Evolutionary conservation across 2,329 filamentous ascomycete genomes (phyloP).

Genomic region (Aureobasidium uvarum): DNA sequence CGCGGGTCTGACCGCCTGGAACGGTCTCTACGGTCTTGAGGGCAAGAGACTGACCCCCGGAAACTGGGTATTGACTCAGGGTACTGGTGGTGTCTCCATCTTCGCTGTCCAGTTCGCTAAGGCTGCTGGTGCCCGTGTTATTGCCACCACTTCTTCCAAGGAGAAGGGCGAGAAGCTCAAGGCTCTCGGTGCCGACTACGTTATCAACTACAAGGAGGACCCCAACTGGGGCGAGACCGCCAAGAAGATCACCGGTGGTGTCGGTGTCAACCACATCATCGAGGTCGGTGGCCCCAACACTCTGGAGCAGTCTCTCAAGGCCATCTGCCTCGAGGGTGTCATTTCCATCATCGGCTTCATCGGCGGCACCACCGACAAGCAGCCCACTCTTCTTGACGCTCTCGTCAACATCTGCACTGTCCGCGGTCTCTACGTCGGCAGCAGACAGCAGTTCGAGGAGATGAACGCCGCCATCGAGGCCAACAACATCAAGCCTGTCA

Average conservation of each 20-base stretch:
- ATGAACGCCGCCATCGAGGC: constrained; percentile 60
- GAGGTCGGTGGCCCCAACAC: constrained; percentile 67
- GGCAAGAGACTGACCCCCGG: constrained; percentile 41
- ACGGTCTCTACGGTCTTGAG: constrained; percentile 52
- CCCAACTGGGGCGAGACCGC: constrained; percentile 56
- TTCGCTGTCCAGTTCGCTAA: constrained; percentile 62
- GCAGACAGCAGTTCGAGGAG: constrained; percentile 56
- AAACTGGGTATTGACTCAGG: constrained; percentile 61
- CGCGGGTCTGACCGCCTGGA: constrained; percentile 52
- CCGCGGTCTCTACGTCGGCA: constrained; percentile 58
- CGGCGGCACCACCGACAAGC: constrained; percentile 49
- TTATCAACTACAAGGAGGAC: constrained; percentile 58
- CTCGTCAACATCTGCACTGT: constrained; percentile 55
- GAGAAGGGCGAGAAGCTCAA: constrained; percentile 53
- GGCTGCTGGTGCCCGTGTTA: constrained; percentile 56
- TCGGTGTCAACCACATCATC: constrained; percentile 61
- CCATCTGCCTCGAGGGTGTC: constrained; percentile 51
- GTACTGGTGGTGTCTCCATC: constrained; percentile 67
- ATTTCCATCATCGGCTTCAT: constrained; percentile 59
- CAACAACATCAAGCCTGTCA: constrained; percentile 58
- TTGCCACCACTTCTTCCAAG: constrained; percentile 56
- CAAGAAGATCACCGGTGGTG: constrained; percentile 51
- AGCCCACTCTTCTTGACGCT: constrained; percentile 54
- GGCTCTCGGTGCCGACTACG: constrained; percentile 54
- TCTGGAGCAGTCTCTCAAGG: constrained; percentile 51